Percentiles rank a stretch among this genome's conserved stretches.
phyloP scores from a whole-genome alignment of 345 rosid genomes.

The Gossypium anomalum region DNA sequence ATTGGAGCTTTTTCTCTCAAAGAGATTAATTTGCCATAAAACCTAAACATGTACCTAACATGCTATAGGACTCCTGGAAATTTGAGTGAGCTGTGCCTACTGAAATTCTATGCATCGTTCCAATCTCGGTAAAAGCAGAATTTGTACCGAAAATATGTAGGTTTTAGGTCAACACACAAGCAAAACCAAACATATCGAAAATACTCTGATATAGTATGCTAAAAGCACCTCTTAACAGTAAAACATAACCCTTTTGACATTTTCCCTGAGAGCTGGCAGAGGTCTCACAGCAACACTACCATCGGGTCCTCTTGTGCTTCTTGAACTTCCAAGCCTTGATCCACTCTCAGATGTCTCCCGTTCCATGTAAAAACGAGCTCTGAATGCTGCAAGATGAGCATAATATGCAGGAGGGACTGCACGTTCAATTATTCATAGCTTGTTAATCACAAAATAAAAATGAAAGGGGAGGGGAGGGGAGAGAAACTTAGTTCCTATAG shows the following conservation, averaged over 20 bases:
- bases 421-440: not conserved
- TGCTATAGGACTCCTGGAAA: no score
- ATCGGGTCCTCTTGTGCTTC: constrained; percentile 54
- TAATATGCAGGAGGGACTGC: constrained; percentile 96
- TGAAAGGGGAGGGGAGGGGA: no score
- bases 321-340: constrained; percentile 44
- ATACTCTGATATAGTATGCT: no score
- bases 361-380: constrained; percentile 97
- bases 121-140: no score
- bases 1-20: no score
- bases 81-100: no score
- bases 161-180: no score
- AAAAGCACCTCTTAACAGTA: constrained; percentile 44
- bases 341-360: constrained; percentile 97
- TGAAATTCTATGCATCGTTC: no score
- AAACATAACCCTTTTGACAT: constrained; percentile 92
- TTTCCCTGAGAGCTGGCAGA: constrained; percentile 81
- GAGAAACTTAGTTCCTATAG: not conserved
- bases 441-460: not conserved
- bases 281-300: constrained; percentile 68
- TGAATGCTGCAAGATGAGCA: constrained; percentile 95
- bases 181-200: no score
- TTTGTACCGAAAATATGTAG: no score
- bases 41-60: no score
- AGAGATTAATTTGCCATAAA: no score